phyloP scores from a whole-genome alignment of 2,329 filamentous ascomycete genomes.

The Claviceps fusiformis region DNA sequence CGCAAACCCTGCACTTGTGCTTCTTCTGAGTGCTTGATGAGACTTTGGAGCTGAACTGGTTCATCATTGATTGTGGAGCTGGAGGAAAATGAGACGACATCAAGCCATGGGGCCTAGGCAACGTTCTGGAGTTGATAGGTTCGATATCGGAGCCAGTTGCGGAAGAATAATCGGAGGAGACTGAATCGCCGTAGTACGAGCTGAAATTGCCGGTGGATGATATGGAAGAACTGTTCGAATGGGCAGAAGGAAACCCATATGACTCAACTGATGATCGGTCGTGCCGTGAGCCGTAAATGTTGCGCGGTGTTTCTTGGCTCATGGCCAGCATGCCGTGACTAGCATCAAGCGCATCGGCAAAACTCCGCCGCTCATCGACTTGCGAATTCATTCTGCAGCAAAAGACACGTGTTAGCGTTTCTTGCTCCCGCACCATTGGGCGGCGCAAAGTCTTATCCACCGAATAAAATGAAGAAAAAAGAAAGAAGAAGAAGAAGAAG shows the following conservation, averaged over 20 bases:
- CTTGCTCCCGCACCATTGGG: no score
- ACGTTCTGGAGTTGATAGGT: slow-evolving; percentile 63
- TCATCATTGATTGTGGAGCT: slow-evolving; percentile 94
- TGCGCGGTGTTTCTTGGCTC: slow-evolving; percentile 86
- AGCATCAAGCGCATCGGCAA: slow-evolving; percentile 81
- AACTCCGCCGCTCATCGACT: slow-evolving; percentile 50
- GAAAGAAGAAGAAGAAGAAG: no score
- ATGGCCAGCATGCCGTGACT: slow-evolving; percentile 91
- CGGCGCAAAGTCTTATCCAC: no score
- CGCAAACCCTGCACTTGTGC: slow-evolving; percentile 98
- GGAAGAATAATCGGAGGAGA: slow-evolving; percentile 78
- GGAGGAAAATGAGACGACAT: slow-evolving; percentile 54
- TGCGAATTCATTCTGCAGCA: slow-evolving; percentile 29
- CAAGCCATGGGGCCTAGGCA: slow-evolving; percentile 61
- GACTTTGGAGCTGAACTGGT: slow-evolving; percentile 93
- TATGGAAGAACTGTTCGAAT: slow-evolving; percentile 80
- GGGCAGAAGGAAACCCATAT: slow-evolving; percentile 78
- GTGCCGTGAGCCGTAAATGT: slow-evolving; percentile 64
- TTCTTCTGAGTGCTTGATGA: slow-evolving; percentile 96
- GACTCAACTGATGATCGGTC: slow-evolving; percentile 67
- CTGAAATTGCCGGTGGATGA: slow-evolving; percentile 72
- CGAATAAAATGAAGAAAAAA: neutral
- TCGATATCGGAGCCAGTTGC: slow-evolving; percentile 80
- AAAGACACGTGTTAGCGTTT: neutral
- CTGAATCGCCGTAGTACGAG: slow-evolving; percentile 73